Evolutionary conservation across 208 protist genomes (phyloP), one percentile per base, ranked within the genome.

Genomic region (Trypanosoma theileri): DNA sequence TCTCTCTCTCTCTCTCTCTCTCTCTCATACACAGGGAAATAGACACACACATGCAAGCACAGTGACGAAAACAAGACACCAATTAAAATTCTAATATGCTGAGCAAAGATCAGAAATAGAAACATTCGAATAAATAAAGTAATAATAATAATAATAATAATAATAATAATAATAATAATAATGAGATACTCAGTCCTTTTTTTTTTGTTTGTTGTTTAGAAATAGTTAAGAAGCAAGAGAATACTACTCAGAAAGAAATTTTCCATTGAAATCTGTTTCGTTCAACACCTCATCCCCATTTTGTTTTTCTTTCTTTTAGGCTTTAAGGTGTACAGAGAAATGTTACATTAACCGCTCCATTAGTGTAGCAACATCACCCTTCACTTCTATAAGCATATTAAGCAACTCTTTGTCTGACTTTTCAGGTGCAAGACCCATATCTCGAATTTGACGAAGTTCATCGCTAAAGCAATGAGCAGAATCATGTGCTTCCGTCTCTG

Each of bases 381-480:
- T 81, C 53, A 80, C 73, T 59, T 94, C 74, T 3, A 44, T 45
- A 56, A 96, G 69, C 51, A 96, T 66, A 16, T 80, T 51, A 35
- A 93, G 65, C 24, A 96, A 56, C 40, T 90, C 74, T 31, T 81
- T 77, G 45, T 94, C 88, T 1, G 60, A 76, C 54, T 78, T 76
- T 21, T 78, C 75, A n/a, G 82, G 74, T 24, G 66, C 86, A 13
- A 97, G 56, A 48, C 74, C 77, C 78, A 93, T 88, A 41, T 69
- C 77, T 3, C 83, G 83, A 24, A 97, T 71, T 77, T 95, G 88
- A 44, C 58, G 61, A 42, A 97, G 75, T 69, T 95, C 89, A 45
- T 75, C 62, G 57, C 64, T 58, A 73, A 73, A 73, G 13, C 56
- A 19, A 14, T 69, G 24, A 8, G 45, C 2, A 41, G 16, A 35